Evolutionary conservation across 352 stramenopile genomes (phyloP), one percentile per base, ranked within the genome.

Genomic region (Globisporangium okanoganense): DNA sequence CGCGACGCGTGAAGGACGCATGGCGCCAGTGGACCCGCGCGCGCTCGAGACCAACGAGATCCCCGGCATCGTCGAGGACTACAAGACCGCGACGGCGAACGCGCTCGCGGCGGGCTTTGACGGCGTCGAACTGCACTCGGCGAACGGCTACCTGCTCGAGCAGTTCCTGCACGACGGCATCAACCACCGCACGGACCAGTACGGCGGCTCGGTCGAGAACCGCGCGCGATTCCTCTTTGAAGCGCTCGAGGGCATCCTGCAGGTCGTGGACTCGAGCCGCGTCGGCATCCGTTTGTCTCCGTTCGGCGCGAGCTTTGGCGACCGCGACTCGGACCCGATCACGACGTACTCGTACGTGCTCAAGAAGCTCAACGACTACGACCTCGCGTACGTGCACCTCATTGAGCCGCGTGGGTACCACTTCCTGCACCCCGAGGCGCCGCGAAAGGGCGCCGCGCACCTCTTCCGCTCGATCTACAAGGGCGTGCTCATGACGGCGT

Each of bases 61-160:
- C 58, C 67, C 77, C 16, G 51, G 56, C 7, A 78, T 82, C 20
- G 67, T 96, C 24, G 61, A 84, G 25, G 87, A 96, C 60, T 97
- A 89, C 69, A 57, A 56, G 24, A 43, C 10, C 0, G 78, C 60
- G 2, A 80, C 79, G 0, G 45, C 61, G 18, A 69, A 69, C 12
- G 72, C 78, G 4, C 72, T 81, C 29, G 64, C 77, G 9, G 85
- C 85, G 13, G 88, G 88, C 25, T 95, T 96, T 61, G 88, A 96
- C 52, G 85, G 86, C 24, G 70, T 96, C 18, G 83, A 96, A 50
- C 58, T 96, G 12, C 88, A 96, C 70, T 41, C 29, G 5, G 90
- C 85, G 5, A 94, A 97, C 62, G 90, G 89, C 13, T 97, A 97
- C 61, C 65, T 97, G 35, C 65, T 97, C 48, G 85, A 97, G 63